Conservation (phyloP, 108 stramenopile genomes). For the Parietichytrium sp. region DNA sequence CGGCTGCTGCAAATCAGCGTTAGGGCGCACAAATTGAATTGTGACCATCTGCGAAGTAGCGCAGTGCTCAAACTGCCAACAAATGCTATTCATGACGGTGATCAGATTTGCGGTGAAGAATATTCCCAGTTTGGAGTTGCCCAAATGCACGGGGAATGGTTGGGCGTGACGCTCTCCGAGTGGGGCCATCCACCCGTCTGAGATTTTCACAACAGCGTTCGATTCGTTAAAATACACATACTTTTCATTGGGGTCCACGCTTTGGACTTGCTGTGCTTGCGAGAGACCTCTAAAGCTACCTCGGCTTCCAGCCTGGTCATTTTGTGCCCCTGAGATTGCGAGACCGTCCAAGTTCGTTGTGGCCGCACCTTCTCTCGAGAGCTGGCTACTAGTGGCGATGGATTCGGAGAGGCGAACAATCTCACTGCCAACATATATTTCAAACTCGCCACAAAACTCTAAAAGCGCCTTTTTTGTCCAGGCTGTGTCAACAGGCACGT, state of each 20-base stretch:
- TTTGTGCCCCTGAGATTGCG: no score
- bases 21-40: conserved; percentile 24
- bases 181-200: not conserved
- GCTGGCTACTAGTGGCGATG: no score
- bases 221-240: conserved; percentile 11
- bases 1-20: not conserved
- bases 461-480: no score
- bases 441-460: no score
- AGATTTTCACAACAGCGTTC: conserved; percentile 1
- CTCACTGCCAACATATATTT: no score
- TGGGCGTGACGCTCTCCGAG: not conserved
- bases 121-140: not conserved
- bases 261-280: no score
- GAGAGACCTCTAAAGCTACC: no score
- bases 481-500: no score
- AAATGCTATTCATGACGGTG: not conserved
- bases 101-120: conserved; percentile 17
- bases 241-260: not conserved
- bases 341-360: no score
- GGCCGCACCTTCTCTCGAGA: no score
- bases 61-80: not conserved
- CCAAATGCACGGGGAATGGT: not conserved
- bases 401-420: no score
- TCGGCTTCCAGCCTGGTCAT: no score
- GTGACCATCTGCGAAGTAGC: not conserved